phyloP scores from a whole-genome alignment of 352 stramenopile genomes.

The Hyaloperonospora brassicae region DNA sequence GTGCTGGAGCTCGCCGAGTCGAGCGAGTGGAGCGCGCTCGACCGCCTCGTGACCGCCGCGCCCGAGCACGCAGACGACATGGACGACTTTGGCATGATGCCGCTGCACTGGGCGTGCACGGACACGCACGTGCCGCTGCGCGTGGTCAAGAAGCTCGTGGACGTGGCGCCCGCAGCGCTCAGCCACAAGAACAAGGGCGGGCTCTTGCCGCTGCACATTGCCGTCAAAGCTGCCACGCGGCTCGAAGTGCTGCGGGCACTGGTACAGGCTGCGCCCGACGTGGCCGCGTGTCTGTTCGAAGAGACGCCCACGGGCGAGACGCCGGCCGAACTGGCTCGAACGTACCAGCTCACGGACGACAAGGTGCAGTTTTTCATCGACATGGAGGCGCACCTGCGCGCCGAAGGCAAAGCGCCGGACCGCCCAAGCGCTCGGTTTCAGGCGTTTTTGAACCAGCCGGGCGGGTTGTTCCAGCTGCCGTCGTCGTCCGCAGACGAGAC shows the following conservation, averaged over 20 bases:
- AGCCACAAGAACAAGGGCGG: constrained; percentile 71
- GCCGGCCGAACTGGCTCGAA: constrained; percentile 49
- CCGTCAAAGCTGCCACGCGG: constrained; percentile 64
- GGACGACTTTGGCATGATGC: constrained; percentile 84
- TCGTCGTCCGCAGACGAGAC: constrained; percentile 18
- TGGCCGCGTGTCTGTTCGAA: constrained; percentile 38
- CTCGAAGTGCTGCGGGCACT: constrained; percentile 57
- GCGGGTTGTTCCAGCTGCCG: constrained; percentile 11
- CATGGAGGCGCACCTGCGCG: constrained; percentile 39
- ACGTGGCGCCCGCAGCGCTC: constrained; percentile 43
- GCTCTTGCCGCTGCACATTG: constrained; percentile 73
- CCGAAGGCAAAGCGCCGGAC: constrained; percentile 34
- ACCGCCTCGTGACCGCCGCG: constrained; percentile 43
- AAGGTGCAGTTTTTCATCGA: constrained; percentile 41
- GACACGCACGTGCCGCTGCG: constrained; percentile 57
- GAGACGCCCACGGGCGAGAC: constrained; percentile 71
- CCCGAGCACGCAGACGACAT: constrained; percentile 56
- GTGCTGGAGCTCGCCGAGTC: constrained; percentile 70
- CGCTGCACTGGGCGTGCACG: constrained; percentile 79
- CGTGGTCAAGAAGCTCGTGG: constrained; percentile 57
- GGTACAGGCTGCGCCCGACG: constrained; percentile 36
- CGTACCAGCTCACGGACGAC: constrained; percentile 39
- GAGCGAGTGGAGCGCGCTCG: constrained; percentile 57
- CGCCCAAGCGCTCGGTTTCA: constrained; percentile 48
- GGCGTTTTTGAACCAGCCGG: constrained; percentile 31